Evolutionary conservation across 768 basidiomycete species (phyloP).

Genomic region (Amanita thiersii): DNA sequence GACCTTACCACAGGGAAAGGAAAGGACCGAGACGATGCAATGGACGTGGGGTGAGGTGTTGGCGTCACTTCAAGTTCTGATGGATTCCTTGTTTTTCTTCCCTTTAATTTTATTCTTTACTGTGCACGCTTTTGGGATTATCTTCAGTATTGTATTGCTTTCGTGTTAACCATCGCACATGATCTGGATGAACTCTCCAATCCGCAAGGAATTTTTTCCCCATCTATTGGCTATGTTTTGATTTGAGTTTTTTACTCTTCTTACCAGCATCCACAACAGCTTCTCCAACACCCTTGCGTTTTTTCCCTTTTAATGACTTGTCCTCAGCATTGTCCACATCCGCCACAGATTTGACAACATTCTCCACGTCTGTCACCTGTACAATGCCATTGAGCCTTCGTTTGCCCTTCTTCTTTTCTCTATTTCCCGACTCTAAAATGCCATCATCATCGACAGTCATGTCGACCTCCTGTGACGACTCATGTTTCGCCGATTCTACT

Average conservation of each 20-base stretch:
- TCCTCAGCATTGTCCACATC: no score
- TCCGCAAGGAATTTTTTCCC: no score
- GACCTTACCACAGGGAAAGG: conserved; percentile 40
- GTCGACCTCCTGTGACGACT: no score
- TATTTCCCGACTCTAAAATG: no score
- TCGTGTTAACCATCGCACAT: neutral
- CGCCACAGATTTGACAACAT: no score
- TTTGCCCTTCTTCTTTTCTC: no score
- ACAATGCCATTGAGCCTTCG: no score
- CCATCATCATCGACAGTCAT: no score
- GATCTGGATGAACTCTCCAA: conserved; percentile 1
- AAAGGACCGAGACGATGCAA: conserved; percentile 44
- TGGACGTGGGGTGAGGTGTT: conserved; percentile 54
- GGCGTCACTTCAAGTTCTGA: no score
- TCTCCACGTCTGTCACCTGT: no score
- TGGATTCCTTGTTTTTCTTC: conserved; percentile 1
- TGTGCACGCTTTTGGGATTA: conserved; percentile 2
- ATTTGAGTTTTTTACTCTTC: conserved; percentile 29
- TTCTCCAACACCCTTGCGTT: neutral
- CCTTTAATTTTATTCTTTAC: conserved; percentile 2
- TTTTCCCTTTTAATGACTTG: conserved; percentile 18
- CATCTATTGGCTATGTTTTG: conserved; percentile 7
- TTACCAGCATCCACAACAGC: neutral
- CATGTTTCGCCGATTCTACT: no score
- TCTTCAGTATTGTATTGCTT: neutral